phyloP scores from a whole-genome alignment of 208 protist genomes.

The Tritrichomonas foetus region DNA sequence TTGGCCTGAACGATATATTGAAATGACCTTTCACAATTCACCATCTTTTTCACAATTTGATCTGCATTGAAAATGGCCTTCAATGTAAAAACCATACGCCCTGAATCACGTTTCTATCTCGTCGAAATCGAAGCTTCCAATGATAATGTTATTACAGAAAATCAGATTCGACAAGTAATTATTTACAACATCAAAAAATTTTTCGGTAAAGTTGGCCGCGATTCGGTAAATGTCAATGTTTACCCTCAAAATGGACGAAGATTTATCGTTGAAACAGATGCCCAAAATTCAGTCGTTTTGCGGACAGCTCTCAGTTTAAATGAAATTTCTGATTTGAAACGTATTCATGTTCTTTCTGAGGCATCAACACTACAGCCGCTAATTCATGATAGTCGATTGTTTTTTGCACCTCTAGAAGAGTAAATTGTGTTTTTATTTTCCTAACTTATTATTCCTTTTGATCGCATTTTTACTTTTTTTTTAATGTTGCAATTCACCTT shows the following conservation, averaged over 20 bases:
- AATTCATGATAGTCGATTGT: conserved; percentile 1
- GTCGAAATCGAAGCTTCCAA: neutral
- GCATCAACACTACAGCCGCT: neutral
- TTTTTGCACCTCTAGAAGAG: neutral
- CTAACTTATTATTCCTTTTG: no score
- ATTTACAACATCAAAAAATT: neutral
- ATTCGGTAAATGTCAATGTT: neutral
- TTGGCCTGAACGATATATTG: no score
- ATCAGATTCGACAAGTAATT: neutral
- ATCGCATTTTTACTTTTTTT: no score
- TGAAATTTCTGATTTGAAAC: neutral
- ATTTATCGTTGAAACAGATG: neutral
- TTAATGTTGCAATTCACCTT: no score
- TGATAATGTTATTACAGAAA: neutral
- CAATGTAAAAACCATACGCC: neutral
- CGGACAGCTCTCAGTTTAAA: neutral
- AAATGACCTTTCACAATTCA: no score
- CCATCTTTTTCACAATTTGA: no score
- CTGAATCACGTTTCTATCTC: neutral
- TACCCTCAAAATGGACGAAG: neutral
- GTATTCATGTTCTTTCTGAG: neutral
- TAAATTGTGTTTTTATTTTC: no score
- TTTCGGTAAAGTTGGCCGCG: neutral
- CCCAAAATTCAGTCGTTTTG: neutral
- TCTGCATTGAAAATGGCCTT: no score